Base-by-base conservation (phyloP, 805 yeast species). In the Sungouiella blattae region DNA sequence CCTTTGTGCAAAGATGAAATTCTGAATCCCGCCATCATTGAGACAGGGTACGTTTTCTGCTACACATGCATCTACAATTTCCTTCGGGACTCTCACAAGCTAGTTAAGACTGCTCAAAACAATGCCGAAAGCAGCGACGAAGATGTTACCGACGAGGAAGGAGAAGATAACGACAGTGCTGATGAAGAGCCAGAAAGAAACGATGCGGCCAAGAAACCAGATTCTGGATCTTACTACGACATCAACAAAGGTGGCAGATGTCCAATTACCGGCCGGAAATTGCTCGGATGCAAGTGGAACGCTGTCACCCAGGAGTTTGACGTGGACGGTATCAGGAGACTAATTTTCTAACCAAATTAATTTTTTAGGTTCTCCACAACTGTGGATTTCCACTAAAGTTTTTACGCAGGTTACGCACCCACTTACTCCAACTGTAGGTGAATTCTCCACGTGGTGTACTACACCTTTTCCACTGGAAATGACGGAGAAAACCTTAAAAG, bases 1-100 rank as follows among this genome's bases (percentile, higher is more conserved):
- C 86, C 89, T 1, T 53, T 91, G 11, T 91, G 98, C 53, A 60
- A 72, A 18, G 59, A 76, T 8, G 64, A 57, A 12, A 75, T 88
- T 11, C 74, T 73, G 21, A 87, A 86, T 49, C 96, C 96, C 3
- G 87, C 95, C 0, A 76, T 83, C 9, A 77, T 91, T 23, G 98
- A 89, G 54, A 87, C 98, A 0, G 98, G 98, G 0, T 80, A 78
- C 43, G 95, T 87, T 0, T 85, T 83, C 47, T 88, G 96, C 58
- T 88, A 89, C 58, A 78, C 86, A 9, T 93, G 98, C 58, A 87
- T 89, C 11, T 78, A 77, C 51, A 73, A 75, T 32, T 75, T 76
- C 50, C 64, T 89, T 29, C 67, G 75, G 18, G 70, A 74, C 28
- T 66, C 72, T 2, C 70, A 66, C 37, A 59, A 58, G 26, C 43